Base-by-base conservation (phyloP, 2,329 filamentous ascomycete genomes). In the Berkeleyomyces basicola region DNA sequence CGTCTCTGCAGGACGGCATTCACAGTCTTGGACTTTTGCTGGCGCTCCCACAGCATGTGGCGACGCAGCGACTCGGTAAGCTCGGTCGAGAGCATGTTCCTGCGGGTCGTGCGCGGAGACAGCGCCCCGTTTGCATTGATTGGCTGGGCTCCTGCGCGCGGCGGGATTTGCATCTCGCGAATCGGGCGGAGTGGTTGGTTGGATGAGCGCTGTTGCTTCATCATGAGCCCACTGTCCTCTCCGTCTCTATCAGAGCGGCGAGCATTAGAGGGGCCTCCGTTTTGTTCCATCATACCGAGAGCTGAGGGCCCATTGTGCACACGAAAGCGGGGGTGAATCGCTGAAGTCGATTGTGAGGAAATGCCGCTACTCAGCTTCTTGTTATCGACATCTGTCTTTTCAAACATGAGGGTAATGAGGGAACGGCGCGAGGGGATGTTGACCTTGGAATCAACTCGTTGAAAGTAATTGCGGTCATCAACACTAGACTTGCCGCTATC, bases 21-120 rank as follows among this genome's bases (percentile, higher is more conserved):
- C 69, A 86, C 88, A 6, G 90, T 92, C 42, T 88, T 87, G 64
- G 89, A 90, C 80, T 93, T 95, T 71, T 97, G 92, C 70, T 95
- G 90, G 61, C 93, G 86, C 73, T 99, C 93, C 88, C 90, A 95
- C 14, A 97, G 81, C 14, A 99, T 84, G 69, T 96, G 88, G 68
- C 90, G 88, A 31, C 93, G 84, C 3, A 99, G 83, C 31, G 90
- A 95, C 72, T 96, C 90, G 2, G 92, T 96, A 62, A 99, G 78
- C 75, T 99, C 93, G 0, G 89, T 95, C 7, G 89, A 87, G 63
- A 99, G 81, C 93, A 99, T 99, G 74, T 96, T 95, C 65, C 91
- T 83, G 60, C 93, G 83, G 0, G 91, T 96, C 0, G 92, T 96
- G 64, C 90, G 84, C 3, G 93, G 93, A 4, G 93, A 97, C 67